These are phyloP conservation scores for Exophiala sideris DNA, from an alignment of 2,329 filamentous ascomycete species.

Conservation along the genomic window DNA sequence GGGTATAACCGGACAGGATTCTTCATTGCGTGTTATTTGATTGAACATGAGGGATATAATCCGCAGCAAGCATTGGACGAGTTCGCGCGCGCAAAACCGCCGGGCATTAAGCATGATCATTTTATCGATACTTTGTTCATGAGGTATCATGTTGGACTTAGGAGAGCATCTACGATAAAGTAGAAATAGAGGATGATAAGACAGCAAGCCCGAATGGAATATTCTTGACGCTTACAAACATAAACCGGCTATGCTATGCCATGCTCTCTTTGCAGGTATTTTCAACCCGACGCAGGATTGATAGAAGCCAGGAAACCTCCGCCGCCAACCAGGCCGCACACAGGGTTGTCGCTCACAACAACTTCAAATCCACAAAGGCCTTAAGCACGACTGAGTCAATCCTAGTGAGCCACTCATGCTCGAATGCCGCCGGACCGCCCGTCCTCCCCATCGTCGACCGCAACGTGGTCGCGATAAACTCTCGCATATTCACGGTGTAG, in stretches of 20 bases:
- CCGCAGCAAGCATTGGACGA: constrained; percentile 75
- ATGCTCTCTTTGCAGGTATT: no score
- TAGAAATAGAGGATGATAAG: background rate
- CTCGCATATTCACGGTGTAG: constrained; percentile 44
- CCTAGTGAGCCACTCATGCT: constrained; percentile 26
- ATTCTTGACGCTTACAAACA: no score
- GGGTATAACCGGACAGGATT: constrained; percentile 94
- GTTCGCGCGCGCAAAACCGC: constrained; percentile 69
- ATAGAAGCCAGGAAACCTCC: background rate
- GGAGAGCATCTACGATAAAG: constrained; percentile 30
- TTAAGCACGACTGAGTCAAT: constrained; percentile 26
- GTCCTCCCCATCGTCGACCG: constrained; percentile 37
- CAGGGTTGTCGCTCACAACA: constrained; percentile 11
- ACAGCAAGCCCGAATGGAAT: background rate
- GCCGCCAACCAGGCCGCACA: background rate
- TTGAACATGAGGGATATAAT: constrained; percentile 69
- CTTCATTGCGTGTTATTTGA: constrained; percentile 84
- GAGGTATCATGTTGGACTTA: constrained; percentile 61
- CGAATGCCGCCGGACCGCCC: constrained; percentile 25
- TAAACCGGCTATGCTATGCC: no score
- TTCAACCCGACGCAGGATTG: background rate
- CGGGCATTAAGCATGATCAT: constrained; percentile 84
- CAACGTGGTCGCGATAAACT: constrained; percentile 42
- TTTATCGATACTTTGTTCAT: constrained; percentile 83
- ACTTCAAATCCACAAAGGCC: constrained; percentile 25